Conservation (phyloP, 345 rosid species). For the Cardamine occulta region DNA sequence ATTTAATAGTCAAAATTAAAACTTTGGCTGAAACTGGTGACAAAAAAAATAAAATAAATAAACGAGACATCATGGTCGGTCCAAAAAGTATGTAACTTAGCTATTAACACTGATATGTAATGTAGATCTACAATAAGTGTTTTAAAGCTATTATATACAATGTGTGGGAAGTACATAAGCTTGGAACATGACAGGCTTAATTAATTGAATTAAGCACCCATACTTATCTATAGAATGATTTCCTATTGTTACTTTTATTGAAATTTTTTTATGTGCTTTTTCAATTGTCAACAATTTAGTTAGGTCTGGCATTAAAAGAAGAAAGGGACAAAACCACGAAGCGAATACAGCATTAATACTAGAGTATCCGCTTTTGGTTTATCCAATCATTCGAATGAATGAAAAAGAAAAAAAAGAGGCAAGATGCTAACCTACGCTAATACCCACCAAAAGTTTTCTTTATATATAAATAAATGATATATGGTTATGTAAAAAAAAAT, state of each 20-base stretch:
- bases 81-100: constrained; percentile 1
- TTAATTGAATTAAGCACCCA: neutral
- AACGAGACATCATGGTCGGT: constrained; percentile 19
- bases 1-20: neutral
- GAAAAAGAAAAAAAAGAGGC: neutral
- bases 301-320: constrained; percentile 41
- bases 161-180: constrained; percentile 19
- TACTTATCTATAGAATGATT: constrained; percentile 8
- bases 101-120: neutral
- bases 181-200: neutral
- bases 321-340: constrained; percentile 37
- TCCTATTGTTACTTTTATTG: neutral
- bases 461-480: neutral
- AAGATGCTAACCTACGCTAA: constrained; percentile 27
- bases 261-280: neutral
- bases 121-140: neutral
- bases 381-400: constrained; percentile 28
- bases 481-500: too few species aligned
- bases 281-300: constrained; percentile 31
- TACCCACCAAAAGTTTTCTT: constrained; percentile 19
- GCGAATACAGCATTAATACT: constrained; percentile 13
- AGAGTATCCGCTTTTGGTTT: constrained; percentile 27
- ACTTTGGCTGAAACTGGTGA: too few species aligned
- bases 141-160: neutral
- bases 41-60: too few species aligned